Percentiles rank a stretch among this genome's conserved stretches.
These are phyloP conservation scores for Curvularia spicifera DNA, from an alignment of 2,329 filamentous ascomycete species.

Conservation along the genomic window DNA sequence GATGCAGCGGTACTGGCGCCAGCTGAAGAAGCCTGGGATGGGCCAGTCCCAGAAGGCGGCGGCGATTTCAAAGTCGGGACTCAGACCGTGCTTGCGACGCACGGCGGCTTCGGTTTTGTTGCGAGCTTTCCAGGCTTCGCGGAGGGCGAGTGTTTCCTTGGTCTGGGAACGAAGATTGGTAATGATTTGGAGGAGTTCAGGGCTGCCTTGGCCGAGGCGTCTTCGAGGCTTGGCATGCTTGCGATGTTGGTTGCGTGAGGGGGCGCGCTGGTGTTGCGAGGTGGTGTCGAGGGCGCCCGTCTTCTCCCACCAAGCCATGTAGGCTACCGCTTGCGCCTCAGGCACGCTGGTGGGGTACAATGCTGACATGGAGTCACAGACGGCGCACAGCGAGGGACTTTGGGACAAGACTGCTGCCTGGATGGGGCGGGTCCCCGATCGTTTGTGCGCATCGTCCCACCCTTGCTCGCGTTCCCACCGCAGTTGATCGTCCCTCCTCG, in stretches of 20 bases:
- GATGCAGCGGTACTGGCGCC: slow-evolving; percentile 9
- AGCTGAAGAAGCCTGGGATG: slow-evolving; percentile 17
- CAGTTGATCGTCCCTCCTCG: slow-evolving; percentile 22
- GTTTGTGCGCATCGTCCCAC: slow-evolving; percentile 31
- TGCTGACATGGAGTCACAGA: slow-evolving; percentile 21
- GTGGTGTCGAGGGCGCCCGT: slow-evolving; percentile 16
- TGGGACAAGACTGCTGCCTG: slow-evolving; percentile 20
- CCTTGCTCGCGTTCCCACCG: slow-evolving; percentile 31
- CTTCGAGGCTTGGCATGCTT: not conserved
- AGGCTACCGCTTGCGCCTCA: slow-evolving; percentile 9
- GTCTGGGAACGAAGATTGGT: slow-evolving; percentile 11
- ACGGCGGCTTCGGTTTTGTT: slow-evolving; percentile 28
- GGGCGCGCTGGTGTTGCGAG: slow-evolving; percentile 9
- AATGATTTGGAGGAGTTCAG: slow-evolving; percentile 21
- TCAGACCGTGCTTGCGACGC: slow-evolving; percentile 31
- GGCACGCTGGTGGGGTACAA: slow-evolving; percentile 13
- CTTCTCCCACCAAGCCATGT: slow-evolving; percentile 36
- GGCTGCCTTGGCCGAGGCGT: not conserved
- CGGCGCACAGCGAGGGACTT: slow-evolving; percentile 14
- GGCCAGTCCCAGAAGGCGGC: slow-evolving; percentile 30
- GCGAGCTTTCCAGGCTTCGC: slow-evolving; percentile 20
- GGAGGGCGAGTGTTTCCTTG: slow-evolving; percentile 7
- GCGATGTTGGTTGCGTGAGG: slow-evolving; percentile 2
- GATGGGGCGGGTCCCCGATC: not conserved
- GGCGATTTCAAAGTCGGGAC: slow-evolving; percentile 18